These are phyloP conservation scores for Cystobasidium pallidum DNA, from an alignment of 1,284 basidiomycete species.

Conservation along the genomic window DNA sequence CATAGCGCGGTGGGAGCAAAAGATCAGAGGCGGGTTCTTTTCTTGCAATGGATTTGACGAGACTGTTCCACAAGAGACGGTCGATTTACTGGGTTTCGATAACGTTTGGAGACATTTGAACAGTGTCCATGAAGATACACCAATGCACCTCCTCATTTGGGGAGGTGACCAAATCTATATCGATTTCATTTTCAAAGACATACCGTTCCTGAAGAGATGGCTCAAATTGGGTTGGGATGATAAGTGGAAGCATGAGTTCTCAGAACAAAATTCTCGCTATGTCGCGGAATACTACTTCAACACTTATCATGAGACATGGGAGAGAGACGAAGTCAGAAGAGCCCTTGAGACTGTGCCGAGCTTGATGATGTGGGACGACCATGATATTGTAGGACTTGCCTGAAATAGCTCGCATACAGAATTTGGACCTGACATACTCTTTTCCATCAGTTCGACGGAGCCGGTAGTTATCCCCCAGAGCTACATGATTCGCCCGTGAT, in stretches of 20 bases:
- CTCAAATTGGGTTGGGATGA: conserved; percentile 35
- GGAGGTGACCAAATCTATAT: conserved; percentile 46
- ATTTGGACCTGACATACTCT: neutral
- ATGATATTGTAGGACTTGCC: neutral
- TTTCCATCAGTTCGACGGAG: conserved; percentile 37
- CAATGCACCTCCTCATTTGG: conserved; percentile 43
- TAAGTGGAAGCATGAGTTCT: conserved; percentile 46
- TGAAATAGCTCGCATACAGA: too few species aligned
- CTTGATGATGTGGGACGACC: conserved; percentile 46
- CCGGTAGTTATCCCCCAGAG: conserved; percentile 44
- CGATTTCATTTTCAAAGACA: conserved; percentile 45
- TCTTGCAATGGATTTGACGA: conserved; percentile 45
- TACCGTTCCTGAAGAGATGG: conserved; percentile 45
- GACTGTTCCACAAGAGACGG: conserved; percentile 39
- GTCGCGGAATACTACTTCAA: conserved; percentile 46
- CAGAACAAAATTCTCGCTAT: conserved; percentile 33
- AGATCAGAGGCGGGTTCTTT: conserved; percentile 44
- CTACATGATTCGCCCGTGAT: conserved; percentile 44
- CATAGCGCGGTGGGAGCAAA: conserved; percentile 42
- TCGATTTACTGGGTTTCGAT: conserved; percentile 43
- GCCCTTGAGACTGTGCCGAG: conserved; percentile 41
- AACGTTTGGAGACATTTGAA: conserved; percentile 46
- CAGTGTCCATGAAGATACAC: conserved; percentile 41
- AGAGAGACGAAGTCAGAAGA: conserved; percentile 41
- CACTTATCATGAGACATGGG: conserved; percentile 45